Base-by-base conservation (phyloP, 208 protist genomes). In the Entamoeba moshkovskii region DNA sequence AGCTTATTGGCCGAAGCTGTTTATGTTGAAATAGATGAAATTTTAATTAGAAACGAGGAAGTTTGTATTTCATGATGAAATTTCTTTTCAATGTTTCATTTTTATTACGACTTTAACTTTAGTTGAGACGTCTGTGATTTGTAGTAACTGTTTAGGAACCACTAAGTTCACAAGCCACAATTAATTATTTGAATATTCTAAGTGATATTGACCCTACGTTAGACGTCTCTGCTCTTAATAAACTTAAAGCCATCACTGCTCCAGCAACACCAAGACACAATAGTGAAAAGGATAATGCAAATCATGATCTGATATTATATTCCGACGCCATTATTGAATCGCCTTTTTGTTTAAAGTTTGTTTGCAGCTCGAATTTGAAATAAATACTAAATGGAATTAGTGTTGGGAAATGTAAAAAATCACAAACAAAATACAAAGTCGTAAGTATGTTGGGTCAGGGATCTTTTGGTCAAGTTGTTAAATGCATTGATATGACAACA, bases 381-480 rank as follows among this genome's bases (percentile, higher is more conserved):
- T 49, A 49, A 49, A 49, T 4, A 49, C 6, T 48, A 49, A 15
- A 49, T 18, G 1, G n/a, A n/a, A n/a, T n/a, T n/a, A 25, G n/a
- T 73, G 16, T 22, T 11, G 22, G n/a, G 6, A 38, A 73, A 25
- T 73, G 29, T 25, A 73, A 73, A 38, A 73, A 42, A 42, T 42
- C 18, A 73, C 59, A 73, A 73, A 42, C 59, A 25, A 93, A 42
- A 52, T 93, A 93, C 22, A 46, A 93, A 52, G 11, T 93, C 3
- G 6, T 46, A 22, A 29, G 3, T 38, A 33, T 47, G 16, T 33
- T 93, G 33, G 98, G 98, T 25, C 96, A 97, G 49, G 98, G 98
- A 25, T 97, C 96, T 0, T 98, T 98, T 93, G 98, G 98, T 59
- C 97, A 98, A 73, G 98, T 98, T 38, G 59, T 97, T 3, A 97